These are phyloP conservation scores for Massarina eburnea DNA, from an alignment of 2,329 filamentous ascomycete genomes.

Conservation along the genomic window DNA sequence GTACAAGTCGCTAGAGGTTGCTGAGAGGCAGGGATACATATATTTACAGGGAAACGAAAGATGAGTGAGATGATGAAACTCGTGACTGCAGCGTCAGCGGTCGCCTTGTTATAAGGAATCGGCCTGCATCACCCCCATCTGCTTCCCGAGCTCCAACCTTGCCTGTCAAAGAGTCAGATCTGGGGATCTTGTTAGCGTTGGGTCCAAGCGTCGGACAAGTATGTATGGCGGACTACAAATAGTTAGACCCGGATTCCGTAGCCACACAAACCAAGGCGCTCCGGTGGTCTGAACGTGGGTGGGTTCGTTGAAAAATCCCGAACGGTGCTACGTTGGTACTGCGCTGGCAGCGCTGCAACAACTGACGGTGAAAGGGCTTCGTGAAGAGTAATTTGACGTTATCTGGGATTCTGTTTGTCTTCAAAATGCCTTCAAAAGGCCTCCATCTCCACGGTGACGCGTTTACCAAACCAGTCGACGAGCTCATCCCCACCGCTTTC, in stretches of 20 bases:
- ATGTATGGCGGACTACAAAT: conserved; percentile 9
- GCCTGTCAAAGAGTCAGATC: conserved; percentile 10
- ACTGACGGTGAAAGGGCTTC: not conserved
- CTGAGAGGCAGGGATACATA: not conserved
- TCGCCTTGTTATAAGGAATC: conserved; percentile 9
- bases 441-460: conserved; percentile 69
- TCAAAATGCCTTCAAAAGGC: conserved; percentile 59
- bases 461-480: conserved; percentile 77
- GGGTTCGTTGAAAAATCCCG: not conserved
- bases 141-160: conserved; percentile 2
- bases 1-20: conserved; percentile 1
- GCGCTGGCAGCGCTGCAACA: not conserved
- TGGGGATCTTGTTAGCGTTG: conserved; percentile 11
- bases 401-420: not conserved
- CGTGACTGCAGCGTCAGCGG: conserved; percentile 8
- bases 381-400: not conserved
- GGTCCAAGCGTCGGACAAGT: conserved; percentile 15
- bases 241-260: conserved; percentile 13
- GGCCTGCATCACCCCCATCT: conserved; percentile 4
- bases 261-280: conserved; percentile 5
- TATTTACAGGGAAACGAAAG: conserved; percentile 1
- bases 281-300: not conserved
- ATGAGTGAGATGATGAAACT: conserved; percentile 10
- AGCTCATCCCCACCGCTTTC: conserved; percentile 65
- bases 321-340: too few species aligned